Base-by-base conservation (phyloP, 495 filamentous ascomycete genomes). In the Sphaerosporella brunnea region DNA sequence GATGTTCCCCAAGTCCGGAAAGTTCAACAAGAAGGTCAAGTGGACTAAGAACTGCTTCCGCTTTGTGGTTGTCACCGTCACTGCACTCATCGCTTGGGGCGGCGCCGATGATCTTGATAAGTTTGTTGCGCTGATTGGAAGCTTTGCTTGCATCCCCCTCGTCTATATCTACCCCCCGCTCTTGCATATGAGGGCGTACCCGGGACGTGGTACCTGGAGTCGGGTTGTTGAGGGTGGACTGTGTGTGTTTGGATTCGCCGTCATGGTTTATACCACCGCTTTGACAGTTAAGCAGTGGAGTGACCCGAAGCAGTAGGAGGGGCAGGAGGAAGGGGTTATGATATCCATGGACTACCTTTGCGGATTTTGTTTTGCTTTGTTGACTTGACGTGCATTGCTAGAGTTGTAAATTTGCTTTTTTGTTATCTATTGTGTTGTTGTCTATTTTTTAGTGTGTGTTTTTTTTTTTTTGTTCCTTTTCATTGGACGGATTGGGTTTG, bases 21-120 rank as follows among this genome's bases (percentile, higher is more conserved):
- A 97, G 63, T 85, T 92, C 62, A 93, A 95, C 63, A 82, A 81
- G 0, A 80, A 75, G 45, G 93, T 96, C 69, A 97, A 97, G 66
- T 95, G 88, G 88, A 79, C 92, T 71, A 97, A 97, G 76, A 97
- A 97, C 54, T 68, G 77, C 45, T 96, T 90, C 68, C 80, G 90
- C 26, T 96, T 95, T 66, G 75, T 86, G 56, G 73, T 94, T 34
- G 90, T 96, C 45, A 72, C 81, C 52, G 58, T 86, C 25, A 95
- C 87, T 58, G 82, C 86, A 2, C 56, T 81, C 34, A 78, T 95
- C 51, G 86, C 86, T 1, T 96, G 86, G 86, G 75, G 75, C 49
- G 90, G 90, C 45, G 86, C 90, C 2, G 81, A 83, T 52, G 80
- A 95, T 66, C 69, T 97, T 47, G 90, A 97, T 66, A 95, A 95